phyloP scores from a whole-genome alignment of 768 basidiomycete species.

The Pleurotus salmoneostramineus region DNA sequence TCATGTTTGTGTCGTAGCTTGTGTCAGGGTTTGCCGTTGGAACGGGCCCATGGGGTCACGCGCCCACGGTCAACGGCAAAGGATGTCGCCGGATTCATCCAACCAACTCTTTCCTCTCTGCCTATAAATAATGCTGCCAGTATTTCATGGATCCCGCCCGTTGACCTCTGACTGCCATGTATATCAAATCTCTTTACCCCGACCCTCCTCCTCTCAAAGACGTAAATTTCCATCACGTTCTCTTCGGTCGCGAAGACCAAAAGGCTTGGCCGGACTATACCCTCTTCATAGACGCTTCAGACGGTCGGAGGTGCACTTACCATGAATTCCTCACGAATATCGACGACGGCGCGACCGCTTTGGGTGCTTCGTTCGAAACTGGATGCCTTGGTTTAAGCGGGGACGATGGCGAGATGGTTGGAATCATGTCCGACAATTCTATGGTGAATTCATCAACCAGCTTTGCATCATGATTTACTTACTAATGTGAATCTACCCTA shows the following conservation, averaged over 20 bases:
- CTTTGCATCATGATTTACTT: background rate
- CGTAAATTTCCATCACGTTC: conserved; percentile 49
- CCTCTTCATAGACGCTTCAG: conserved; percentile 51
- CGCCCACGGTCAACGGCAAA: too few relatives aligned
- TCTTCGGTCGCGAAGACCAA: conserved; percentile 54
- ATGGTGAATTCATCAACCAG: conserved; percentile 38
- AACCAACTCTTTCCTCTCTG: background rate
- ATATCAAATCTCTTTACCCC: conserved; percentile 54
- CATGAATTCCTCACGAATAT: conserved; percentile 49
- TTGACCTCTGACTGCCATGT: conserved; percentile 30
- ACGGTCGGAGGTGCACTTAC: conserved; percentile 41
- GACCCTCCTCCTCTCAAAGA: conserved; percentile 44
- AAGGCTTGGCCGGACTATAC: conserved; percentile 52
- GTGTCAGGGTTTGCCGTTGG: too few relatives aligned
- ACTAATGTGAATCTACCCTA: background rate
- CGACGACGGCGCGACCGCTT: conserved; percentile 51
- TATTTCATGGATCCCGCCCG: background rate
- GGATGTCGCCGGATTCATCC: background rate
- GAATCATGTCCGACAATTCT: conserved; percentile 68
- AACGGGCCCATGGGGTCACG: too few relatives aligned
- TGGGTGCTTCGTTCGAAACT: conserved; percentile 37
- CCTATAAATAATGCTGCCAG: background rate
- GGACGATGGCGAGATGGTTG: conserved; percentile 54
- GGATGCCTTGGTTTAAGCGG: conserved; percentile 55
- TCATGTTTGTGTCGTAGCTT: too few relatives aligned